A percentile compares a stretch with the other conserved stretches of the same genome.
Evolutionary conservation across 176 grass and related monocot species (phyloP).

Genomic region (Leersia perrieri): DNA sequence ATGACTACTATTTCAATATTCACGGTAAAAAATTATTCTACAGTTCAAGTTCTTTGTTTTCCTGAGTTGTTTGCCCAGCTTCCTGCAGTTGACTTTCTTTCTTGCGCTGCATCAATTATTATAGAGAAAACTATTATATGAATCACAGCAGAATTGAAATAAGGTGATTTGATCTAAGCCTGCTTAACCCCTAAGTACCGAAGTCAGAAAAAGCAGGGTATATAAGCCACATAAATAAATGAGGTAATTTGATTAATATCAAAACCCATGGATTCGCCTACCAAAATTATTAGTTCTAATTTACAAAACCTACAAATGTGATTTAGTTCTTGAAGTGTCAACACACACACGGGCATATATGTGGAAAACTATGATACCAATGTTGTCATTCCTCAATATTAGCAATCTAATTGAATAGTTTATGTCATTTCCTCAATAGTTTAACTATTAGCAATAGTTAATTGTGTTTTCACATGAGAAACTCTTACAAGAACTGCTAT

Average conservation of each 20-base stretch:
- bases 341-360: background rate
- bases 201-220: background rate
- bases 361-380: background rate
- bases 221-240: constrained; percentile 13
- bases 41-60: constrained; percentile 1
- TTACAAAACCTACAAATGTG: background rate
- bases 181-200: background rate
- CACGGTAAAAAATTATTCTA: background rate
- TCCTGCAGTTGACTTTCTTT: constrained; percentile 13
- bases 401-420: background rate
- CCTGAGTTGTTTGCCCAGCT: constrained; percentile 32
- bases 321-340: background rate
- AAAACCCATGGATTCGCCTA: background rate
- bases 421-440: background rate
- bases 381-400: background rate
- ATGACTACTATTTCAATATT: constrained; percentile 4
- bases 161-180: background rate
- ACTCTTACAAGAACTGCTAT: background rate
- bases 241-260: background rate
- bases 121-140: constrained; percentile 8
- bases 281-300: background rate
- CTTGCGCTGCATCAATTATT: constrained; percentile 29
- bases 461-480: background rate
- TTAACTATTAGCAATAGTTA: background rate
- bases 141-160: background rate